Evolutionary conservation across 306 rosid species (phyloP).

Genomic region (Parietaria judaica): DNA sequence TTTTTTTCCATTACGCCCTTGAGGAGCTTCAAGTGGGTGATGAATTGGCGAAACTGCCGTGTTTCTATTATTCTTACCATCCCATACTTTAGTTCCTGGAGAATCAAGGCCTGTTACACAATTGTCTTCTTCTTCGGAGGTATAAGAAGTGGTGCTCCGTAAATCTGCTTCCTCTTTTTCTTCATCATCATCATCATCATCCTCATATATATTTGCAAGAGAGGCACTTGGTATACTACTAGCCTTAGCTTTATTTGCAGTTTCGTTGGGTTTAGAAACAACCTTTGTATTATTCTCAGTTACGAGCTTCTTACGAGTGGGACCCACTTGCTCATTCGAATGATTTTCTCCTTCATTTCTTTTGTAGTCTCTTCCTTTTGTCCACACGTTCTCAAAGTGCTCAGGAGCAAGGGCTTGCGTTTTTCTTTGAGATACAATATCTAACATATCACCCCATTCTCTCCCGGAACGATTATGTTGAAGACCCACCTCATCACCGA

Average conservation of each 20-base stretch:
- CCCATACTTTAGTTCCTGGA: constrained; percentile 97
- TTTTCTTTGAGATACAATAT: constrained; percentile 75
- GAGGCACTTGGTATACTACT: constrained; percentile 16
- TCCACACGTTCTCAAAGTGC: constrained; percentile 88
- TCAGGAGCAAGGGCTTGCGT: constrained; percentile 91
- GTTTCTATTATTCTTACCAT: constrained; percentile 75
- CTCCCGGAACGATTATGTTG: constrained; percentile 49
- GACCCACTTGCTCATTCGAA: constrained; percentile 36
- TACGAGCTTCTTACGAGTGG: constrained; percentile 33
- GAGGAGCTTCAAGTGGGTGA: constrained; percentile 89
- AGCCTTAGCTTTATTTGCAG: constrained; percentile 25
- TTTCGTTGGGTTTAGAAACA: constrained; percentile 36
- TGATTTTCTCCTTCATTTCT: constrained; percentile 47
- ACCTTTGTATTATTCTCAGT: constrained; percentile 31
- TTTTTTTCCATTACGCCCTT: constrained; percentile 42
- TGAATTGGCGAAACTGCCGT: constrained; percentile 60
- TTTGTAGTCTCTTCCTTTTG: constrained; percentile 74
- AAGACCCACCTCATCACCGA: constrained; percentile 36
- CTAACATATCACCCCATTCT: constrained; percentile 95
- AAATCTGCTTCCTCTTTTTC: constrained; percentile 41
- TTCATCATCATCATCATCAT: constrained; percentile 27
- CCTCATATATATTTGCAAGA: constrained; percentile 18
- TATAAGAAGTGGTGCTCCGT: constrained; percentile 66
- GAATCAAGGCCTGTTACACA: constrained; percentile 80
- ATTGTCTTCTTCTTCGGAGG: constrained; percentile 77